phyloP scores from a whole-genome alignment of 1,284 basidiomycete species.

The Naganishia liquefaciens region DNA sequence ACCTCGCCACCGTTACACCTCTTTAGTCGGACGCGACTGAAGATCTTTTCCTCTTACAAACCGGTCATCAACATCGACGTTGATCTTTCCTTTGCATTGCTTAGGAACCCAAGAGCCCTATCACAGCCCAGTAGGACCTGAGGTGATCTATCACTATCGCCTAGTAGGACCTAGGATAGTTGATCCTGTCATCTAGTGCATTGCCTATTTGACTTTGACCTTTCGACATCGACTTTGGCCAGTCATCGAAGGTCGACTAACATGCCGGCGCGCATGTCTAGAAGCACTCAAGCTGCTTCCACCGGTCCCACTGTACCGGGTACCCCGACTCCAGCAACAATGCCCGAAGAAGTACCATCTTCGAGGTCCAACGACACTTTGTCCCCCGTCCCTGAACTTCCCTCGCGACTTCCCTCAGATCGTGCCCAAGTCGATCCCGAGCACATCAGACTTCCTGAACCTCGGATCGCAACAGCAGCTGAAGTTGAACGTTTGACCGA shows the following conservation, averaged over 20 bases:
- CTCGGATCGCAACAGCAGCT: not conserved
- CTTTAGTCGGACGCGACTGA: slow-evolving; percentile 16
- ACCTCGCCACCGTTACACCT: not conserved
- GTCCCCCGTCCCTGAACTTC: slow-evolving; percentile 5
- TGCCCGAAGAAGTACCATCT: not conserved
- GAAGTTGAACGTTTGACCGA: slow-evolving; percentile 2
- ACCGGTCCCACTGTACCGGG: not conserved
- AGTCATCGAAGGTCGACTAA: not conserved
- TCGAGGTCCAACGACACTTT: not conserved
- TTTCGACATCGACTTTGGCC: not conserved
- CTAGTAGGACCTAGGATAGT: slow-evolving; percentile 20
- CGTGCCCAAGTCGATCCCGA: not conserved
- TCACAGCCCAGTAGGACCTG: slow-evolving; percentile 20
- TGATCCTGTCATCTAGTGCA: not conserved
- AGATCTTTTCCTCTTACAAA: not conserved
- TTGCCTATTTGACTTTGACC: no score
- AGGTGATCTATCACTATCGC: slow-evolving; percentile 13
- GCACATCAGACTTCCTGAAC: not conserved
- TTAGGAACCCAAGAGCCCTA: not conserved
- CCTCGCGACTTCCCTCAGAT: not conserved
- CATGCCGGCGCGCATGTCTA: not conserved
- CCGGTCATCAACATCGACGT: slow-evolving; percentile 1
- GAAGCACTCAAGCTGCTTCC: not conserved
- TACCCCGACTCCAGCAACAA: slow-evolving; percentile 5
- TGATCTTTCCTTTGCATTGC: slow-evolving; percentile 13